Percentiles rank a stretch among this genome's conserved stretches.
Evolutionary conservation across 345 rosid genomes (phyloP).

Genomic region (Citrus inodora): DNA sequence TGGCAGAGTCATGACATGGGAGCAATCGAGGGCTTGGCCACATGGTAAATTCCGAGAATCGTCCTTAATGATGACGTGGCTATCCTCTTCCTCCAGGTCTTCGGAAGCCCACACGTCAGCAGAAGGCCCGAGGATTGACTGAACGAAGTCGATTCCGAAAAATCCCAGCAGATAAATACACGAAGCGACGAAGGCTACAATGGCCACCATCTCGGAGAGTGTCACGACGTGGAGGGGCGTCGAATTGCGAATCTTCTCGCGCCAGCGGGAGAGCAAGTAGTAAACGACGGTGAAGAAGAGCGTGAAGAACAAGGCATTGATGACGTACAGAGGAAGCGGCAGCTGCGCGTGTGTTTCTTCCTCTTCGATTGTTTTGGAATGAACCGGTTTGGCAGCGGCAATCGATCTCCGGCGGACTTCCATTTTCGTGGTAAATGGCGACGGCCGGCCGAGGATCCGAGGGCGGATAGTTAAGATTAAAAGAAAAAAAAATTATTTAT

Average conservation of each 20-base stretch:
- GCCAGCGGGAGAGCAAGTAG: conserved; percentile 63
- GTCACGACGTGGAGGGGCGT: conserved; percentile 58
- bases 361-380: background rate
- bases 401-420: background rate
- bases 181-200: conserved; percentile 50
- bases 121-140: conserved; percentile 50
- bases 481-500: too few relatives aligned
- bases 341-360: conserved; percentile 14
- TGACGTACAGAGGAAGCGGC: conserved; percentile 45
- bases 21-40: conserved; percentile 46
- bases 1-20: background rate
- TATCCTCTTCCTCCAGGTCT: conserved; percentile 38
- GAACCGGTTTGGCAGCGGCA: background rate
- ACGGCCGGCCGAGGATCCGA: background rate
- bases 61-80: conserved; percentile 26
- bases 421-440: background rate
- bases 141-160: conserved; percentile 68
- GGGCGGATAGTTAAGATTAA: background rate
- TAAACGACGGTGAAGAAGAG: conserved; percentile 65
- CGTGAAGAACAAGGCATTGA: conserved; percentile 60
- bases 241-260: conserved; percentile 68
- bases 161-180: conserved; percentile 58
- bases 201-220: conserved; percentile 52
- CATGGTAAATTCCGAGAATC: conserved; percentile 41
- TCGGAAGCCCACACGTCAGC: conserved; percentile 46